Percentiles rank a stretch among this genome's conserved stretches.
Evolutionary conservation across 148 eudicot species (phyloP).

Genomic region (Chenopodium album): DNA sequence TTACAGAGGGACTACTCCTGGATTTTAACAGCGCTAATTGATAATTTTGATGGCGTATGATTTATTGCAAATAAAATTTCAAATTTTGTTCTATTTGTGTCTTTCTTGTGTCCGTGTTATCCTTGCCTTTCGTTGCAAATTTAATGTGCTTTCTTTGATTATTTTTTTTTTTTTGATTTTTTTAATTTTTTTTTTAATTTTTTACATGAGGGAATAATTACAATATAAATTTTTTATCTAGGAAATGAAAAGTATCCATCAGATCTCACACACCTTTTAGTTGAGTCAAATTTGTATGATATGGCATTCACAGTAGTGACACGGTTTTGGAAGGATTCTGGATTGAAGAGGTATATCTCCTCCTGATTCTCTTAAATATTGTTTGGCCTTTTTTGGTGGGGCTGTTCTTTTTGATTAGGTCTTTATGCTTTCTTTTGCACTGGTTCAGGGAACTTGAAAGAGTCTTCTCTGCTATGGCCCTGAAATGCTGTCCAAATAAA

Average conservation of each 20-base stretch:
- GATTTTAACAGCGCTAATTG: not conserved
- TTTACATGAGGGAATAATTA: not conserved
- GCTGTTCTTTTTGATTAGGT: slow-evolving; percentile 1
- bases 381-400: not conserved
- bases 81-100: too few relatives aligned
- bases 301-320: slow-evolving; percentile 84
- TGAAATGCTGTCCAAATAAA: slow-evolving; percentile 74
- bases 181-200: not conserved
- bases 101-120: not conserved
- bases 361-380: not conserved
- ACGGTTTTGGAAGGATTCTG: slow-evolving; percentile 87
- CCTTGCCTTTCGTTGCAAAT: not conserved
- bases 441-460: slow-evolving; percentile 73
- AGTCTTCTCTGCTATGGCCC: slow-evolving; percentile 68
- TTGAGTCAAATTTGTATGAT: slow-evolving; percentile 74
- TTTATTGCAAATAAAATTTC: not conserved
- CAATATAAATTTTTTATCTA: slow-evolving; percentile 30
- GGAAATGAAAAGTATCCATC: slow-evolving; percentile 55
- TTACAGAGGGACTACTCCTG: not conserved
- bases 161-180: too few relatives aligned
- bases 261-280: slow-evolving; percentile 68
- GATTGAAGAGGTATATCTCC: slow-evolving; percentile 60
- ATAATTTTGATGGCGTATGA: not conserved
- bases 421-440: not conserved
- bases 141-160: not conserved